Base-by-base conservation (phyloP, 2,329 filamentous ascomycete genomes). In the Fusarium pseudocircinatum region DNA sequence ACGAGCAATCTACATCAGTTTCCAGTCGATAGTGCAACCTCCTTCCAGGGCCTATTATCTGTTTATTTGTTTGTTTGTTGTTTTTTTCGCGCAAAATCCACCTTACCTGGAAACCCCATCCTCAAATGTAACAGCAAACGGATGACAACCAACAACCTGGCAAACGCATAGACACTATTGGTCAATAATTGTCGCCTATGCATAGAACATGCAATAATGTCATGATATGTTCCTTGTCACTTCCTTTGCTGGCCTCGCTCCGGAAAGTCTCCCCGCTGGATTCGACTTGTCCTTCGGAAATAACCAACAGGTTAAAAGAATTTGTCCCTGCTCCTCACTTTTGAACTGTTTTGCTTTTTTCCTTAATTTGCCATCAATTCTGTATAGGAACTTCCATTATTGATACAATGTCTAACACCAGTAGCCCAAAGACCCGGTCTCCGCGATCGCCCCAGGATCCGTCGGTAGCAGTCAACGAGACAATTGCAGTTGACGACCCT, bases 311-410 rank as follows among this genome's bases (percentile, higher is more conserved):
- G 0, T 7, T 7, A 32, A 32, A 49, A 32, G 2, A 22, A 32
- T 0, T 9, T 24, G 2, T 0, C 28, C 3, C 46, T 49, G 22
- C 46, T 32, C 15, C 3, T 49, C 30, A 18, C 11, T n/a, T 13
- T 18, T 2, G 2, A 28, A 16, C 30, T 9, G 2, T 22, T n/a
- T 30, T 30, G 0, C 36, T 37, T 37, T 37, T 37, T 11, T 16
- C 16, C 16, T 11, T 37, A 4, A 9, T 37, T 18, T 37, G 13
- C 13, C 13, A 30, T 47, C 4, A 7, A 13, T 13, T n/a, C 2
- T 7, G 9, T n/a, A 0, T n/a, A 3, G 4, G 0, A n/a, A 4
- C 9, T 2, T n/a, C 4, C 11, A 12, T 2, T 4, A 13, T n/a
- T 6, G 20, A 32, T 2, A n/a, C 5, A 10, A 49, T 49, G 46